phyloP scores from a whole-genome alignment of 495 filamentous ascomycete species.

The Lepraria neglecta region DNA sequence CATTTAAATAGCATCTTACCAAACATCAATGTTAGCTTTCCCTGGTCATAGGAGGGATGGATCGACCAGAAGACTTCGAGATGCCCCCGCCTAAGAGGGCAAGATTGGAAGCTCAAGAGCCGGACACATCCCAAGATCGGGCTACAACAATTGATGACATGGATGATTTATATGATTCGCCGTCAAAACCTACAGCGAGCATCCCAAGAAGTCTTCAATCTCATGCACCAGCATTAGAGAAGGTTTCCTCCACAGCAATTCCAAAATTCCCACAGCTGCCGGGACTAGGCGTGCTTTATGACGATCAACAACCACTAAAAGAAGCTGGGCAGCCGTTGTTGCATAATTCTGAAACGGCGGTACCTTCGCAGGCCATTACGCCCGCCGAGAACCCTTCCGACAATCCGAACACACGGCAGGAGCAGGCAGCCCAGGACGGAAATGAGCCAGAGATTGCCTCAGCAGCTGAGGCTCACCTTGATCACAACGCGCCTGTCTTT shows the following conservation, averaged over 20 bases:
- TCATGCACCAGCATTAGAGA: neutral
- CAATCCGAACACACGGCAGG: neutral
- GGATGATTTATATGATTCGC: conserved; percentile 22
- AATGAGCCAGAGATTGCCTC: neutral
- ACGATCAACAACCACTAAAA: neutral
- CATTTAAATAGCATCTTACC: too few species aligned
- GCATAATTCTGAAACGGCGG: neutral
- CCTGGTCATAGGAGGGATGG: neutral
- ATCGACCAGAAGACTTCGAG: conserved; percentile 11
- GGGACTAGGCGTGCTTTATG: conserved; percentile 13
- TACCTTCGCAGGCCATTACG: neutral
- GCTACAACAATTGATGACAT: conserved; percentile 18
- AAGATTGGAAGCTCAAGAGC: conserved; percentile 18
- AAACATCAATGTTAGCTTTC: neutral
- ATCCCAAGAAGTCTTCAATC: neutral
- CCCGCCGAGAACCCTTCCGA: neutral
- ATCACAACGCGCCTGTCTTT: neutral
- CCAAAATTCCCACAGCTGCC: conserved; percentile 5
- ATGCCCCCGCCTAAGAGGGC: conserved; percentile 22
- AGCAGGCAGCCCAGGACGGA: neutral
- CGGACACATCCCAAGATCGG: conserved; percentile 4
- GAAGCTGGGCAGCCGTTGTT: neutral
- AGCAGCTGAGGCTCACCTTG: neutral
- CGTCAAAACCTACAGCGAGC: neutral
- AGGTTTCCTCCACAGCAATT: neutral